Conservation (phyloP, 2,329 filamentous ascomycete species). For the Hawksworthiomyces lignivorus region DNA sequence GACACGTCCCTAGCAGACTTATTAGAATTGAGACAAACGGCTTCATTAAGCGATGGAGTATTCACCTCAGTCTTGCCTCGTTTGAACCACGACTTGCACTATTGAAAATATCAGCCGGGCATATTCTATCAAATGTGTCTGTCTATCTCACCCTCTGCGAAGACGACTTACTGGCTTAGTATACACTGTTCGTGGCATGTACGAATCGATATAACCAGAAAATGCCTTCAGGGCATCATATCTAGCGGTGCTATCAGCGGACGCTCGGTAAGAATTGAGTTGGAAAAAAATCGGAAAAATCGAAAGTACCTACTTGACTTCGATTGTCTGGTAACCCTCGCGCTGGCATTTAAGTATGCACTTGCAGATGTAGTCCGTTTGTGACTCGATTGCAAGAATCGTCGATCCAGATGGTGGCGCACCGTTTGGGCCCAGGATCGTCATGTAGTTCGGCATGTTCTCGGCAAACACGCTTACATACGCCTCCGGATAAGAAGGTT, state of each 20-base stretch:
- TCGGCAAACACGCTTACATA: slow-evolving; percentile 5
- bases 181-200: slow-evolving; percentile 8
- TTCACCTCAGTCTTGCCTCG: slow-evolving; percentile 2
- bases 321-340: slow-evolving; percentile 2
- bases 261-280: no score
- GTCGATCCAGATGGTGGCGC: slow-evolving; percentile 7
- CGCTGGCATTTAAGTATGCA: slow-evolving; percentile 5
- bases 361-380: slow-evolving; percentile 7
- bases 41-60: no score
- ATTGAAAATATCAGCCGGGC: no score
- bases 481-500: slow-evolving; percentile 3
- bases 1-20: background rate
- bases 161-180: background rate
- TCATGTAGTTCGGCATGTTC: slow-evolving; percentile 9
- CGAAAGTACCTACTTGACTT: slow-evolving; percentile 7
- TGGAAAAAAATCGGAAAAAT: no score
- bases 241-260: no score
- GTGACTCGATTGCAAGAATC: slow-evolving; percentile 3
- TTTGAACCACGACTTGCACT: slow-evolving; percentile 10
- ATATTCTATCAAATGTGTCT: no score
- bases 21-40: background rate
- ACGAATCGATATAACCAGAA: slow-evolving; percentile 2
- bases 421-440: slow-evolving; percentile 9
- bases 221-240: no score
- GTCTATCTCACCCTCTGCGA: no score